Percentiles rank a stretch among this genome's conserved stretches.
These are phyloP conservation scores for Sporobolomyces phaffii DNA, from an alignment of 768 basidiomycete genomes.

Conservation along the genomic window DNA sequence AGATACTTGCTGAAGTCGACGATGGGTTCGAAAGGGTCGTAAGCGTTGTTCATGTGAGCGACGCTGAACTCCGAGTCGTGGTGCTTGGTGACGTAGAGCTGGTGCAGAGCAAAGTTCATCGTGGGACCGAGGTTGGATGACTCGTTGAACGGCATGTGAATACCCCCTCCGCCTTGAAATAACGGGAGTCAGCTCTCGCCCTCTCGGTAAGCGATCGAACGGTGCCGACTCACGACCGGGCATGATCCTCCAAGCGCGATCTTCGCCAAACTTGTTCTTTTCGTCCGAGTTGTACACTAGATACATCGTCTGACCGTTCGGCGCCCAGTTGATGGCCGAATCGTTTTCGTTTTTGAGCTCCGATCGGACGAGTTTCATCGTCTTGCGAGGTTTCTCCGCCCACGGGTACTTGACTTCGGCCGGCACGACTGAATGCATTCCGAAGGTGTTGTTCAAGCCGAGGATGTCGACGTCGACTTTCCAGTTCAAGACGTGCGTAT, in stretches of 20 bases:
- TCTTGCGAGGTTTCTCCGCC: conserved; percentile 36
- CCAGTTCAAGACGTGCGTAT: conserved; percentile 16
- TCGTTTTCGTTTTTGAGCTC: conserved; percentile 38
- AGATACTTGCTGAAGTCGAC: conserved; percentile 45
- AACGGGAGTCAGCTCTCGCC: neutral
- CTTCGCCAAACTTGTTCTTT: conserved; percentile 44
- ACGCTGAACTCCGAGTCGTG: conserved; percentile 42
- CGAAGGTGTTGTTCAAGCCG: conserved; percentile 40
- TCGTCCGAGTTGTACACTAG: conserved; percentile 45
- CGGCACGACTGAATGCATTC: conserved; percentile 37
- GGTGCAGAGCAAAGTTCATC: conserved; percentile 40
- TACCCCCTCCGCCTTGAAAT: conserved; percentile 7
- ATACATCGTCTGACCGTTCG: conserved; percentile 38
- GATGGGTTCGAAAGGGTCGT: conserved; percentile 42
- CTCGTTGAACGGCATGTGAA: conserved; percentile 43
- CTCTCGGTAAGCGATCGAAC: too few species aligned
- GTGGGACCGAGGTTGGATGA: conserved; percentile 43
- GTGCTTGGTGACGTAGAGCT: conserved; percentile 43
- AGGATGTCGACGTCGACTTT: conserved; percentile 39
- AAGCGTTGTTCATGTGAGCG: conserved; percentile 40
- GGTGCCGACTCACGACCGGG: conserved; percentile 25
- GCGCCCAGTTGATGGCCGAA: conserved; percentile 42
- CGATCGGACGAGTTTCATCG: conserved; percentile 40
- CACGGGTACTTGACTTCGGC: conserved; percentile 34
- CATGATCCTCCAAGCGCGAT: conserved; percentile 45